Evolutionary conservation across 2,329 filamentous ascomycete species (phyloP).

Genomic region (Alternaria gansuensis): DNA sequence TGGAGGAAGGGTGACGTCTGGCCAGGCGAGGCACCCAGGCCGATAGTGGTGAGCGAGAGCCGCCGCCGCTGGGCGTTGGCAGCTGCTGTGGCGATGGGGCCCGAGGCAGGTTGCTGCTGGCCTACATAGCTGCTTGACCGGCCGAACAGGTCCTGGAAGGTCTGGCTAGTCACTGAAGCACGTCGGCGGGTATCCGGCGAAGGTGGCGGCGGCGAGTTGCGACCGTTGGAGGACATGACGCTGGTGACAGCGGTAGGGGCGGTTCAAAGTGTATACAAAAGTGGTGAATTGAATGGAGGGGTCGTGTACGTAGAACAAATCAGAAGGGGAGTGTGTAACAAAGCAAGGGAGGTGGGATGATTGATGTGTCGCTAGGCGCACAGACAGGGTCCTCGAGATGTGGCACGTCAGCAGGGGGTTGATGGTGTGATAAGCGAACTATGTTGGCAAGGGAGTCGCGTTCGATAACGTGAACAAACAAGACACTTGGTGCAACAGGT

Average conservation of each 20-base stretch:
- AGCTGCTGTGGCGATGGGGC: conserved; percentile 60
- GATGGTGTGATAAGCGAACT: conserved; percentile 40
- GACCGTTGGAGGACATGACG: conserved; percentile 52
- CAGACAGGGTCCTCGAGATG: conserved; percentile 31
- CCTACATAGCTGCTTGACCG: conserved; percentile 49
- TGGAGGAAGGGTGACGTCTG: conserved; percentile 55
- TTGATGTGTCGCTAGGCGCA: conserved; percentile 36
- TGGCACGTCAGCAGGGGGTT: conserved; percentile 37
- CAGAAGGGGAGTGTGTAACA: conserved; percentile 18
- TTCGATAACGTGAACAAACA: conserved; percentile 27
- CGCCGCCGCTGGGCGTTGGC: conserved; percentile 60
- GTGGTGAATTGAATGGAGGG: conserved; percentile 4
- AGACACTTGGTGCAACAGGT: conserved; percentile 16
- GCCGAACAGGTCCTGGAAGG: conserved; percentile 60
- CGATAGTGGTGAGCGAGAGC: conserved; percentile 61
- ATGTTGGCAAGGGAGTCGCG: conserved; percentile 23
- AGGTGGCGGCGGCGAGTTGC: conserved; percentile 53
- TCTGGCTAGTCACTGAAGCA: conserved; percentile 59
- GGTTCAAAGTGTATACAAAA: conserved; percentile 19
- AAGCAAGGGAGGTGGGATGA: conserved; percentile 27
- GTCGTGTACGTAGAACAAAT: conserved; percentile 7
- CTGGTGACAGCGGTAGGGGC: conserved; percentile 7
- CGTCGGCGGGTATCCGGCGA: conserved; percentile 54
- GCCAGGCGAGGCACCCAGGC: conserved; percentile 56
- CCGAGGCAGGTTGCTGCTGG: conserved; percentile 50